phyloP scores from a whole-genome alignment of 345 rosid genomes.

The Boechera stricta region DNA sequence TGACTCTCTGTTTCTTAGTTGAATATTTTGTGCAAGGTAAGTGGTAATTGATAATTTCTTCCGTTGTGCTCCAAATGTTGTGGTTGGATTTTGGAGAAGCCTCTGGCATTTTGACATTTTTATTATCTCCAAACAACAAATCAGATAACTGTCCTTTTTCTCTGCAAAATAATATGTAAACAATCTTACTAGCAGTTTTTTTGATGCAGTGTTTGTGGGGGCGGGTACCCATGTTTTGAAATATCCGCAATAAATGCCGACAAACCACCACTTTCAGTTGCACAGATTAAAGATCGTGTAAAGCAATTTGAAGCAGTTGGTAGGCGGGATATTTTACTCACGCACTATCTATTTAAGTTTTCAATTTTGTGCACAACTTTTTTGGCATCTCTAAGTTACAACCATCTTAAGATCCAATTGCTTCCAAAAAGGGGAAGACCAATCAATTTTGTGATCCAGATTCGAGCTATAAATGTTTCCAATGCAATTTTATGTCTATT shows the following conservation, averaged over 20 bases:
- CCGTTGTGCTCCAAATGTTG: background rate
- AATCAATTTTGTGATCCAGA: constrained; percentile 6
- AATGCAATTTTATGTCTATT: background rate
- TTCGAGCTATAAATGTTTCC: constrained; percentile 28
- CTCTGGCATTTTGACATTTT: constrained; percentile 2
- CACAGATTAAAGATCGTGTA: constrained; percentile 75
- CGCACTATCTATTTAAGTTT: constrained; percentile 5
- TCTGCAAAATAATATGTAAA: constrained; percentile 11
- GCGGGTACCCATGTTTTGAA: constrained; percentile 91
- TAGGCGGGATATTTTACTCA: constrained; percentile 48
- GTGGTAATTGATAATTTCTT: background rate
- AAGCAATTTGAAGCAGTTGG: constrained; percentile 77
- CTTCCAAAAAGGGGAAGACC: constrained; percentile 2
- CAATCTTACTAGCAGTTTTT: constrained; percentile 34
- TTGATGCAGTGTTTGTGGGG: constrained; percentile 62
- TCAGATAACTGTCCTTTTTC: background rate
- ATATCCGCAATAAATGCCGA: constrained; percentile 91
- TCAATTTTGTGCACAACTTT: background rate
- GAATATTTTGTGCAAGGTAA: constrained; percentile 4
- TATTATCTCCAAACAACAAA: background rate
- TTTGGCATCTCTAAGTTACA: constrained; percentile 22
- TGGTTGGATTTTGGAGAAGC: constrained; percentile 20
- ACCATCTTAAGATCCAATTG: constrained; percentile 9
- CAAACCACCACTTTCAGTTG: constrained; percentile 79
- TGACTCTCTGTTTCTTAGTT: constrained; percentile 24